A percentile compares a stretch with the other conserved stretches of the same genome.
phyloP scores from a whole-genome alignment of 371 early-diverging fungal species.

The Rhizopus delemar region DNA sequence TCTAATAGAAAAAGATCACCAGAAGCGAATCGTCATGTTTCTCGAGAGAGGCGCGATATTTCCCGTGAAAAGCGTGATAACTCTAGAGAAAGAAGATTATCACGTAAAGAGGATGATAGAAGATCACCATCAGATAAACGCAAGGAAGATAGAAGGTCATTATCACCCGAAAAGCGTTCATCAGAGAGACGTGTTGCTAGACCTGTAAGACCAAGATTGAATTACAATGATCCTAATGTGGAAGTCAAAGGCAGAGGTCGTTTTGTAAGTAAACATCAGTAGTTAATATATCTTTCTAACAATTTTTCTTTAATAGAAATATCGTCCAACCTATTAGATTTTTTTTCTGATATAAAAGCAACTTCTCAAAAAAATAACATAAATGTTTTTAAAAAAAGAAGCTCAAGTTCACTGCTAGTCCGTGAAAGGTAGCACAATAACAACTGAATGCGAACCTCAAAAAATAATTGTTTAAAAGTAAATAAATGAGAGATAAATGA shows the following conservation, averaged over 20 bases:
- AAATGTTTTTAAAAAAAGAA: no score
- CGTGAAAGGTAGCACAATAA: no score
- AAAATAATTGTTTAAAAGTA: no score
- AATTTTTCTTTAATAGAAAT: slow-evolving; percentile 15
- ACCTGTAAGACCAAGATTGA: slow-evolving; percentile 36
- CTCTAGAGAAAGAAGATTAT: slow-evolving; percentile 13
- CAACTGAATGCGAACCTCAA: no score
- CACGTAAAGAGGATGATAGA: slow-evolving; percentile 8
- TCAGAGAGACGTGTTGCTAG: slow-evolving; percentile 17
- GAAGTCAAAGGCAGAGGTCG: slow-evolving; percentile 50
- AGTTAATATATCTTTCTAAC: neutral
- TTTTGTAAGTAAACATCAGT: slow-evolving; percentile 33
- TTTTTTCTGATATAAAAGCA: no score
- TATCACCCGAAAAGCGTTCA: slow-evolving; percentile 6
- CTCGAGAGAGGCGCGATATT: no score
- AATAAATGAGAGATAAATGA: no score
- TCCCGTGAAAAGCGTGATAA: slow-evolving; percentile 3
- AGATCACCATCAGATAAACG: slow-evolving; percentile 11
- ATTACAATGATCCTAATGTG: slow-evolving; percentile 40
- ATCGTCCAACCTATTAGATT: slow-evolving; percentile 10
- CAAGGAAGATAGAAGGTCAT: slow-evolving; percentile 12
- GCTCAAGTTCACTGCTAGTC: no score
- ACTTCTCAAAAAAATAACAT: no score
- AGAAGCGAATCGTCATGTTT: neutral
- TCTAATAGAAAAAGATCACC: neutral